Conservation (phyloP, 177 flowering plant species). For the Telopea speciosissima region DNA sequence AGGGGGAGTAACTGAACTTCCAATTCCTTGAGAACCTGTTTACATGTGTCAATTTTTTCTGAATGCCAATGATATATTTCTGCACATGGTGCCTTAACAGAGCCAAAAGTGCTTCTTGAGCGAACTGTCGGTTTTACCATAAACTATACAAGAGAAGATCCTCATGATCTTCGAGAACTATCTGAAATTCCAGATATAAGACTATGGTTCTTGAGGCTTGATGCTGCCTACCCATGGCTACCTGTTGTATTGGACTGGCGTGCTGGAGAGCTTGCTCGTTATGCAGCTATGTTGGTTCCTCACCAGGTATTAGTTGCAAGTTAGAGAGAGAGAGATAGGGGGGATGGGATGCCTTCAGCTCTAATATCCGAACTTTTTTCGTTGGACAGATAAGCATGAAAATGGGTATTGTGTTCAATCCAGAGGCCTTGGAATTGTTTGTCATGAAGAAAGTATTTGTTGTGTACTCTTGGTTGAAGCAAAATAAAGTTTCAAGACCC, state of each 20-base stretch:
- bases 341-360: neutral
- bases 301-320: constrained; percentile 60
- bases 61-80: too few species aligned
- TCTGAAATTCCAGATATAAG: constrained; percentile 80
- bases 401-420: constrained; percentile 84
- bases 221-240: constrained; percentile 80
- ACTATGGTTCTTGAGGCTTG: constrained; percentile 86
- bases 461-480: constrained; percentile 73
- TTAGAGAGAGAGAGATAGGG: too few species aligned
- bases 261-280: constrained; percentile 90
- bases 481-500: constrained; percentile 54
- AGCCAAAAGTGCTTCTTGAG: constrained; percentile 58
- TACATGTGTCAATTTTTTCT: too few species aligned
- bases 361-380: neutral
- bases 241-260: constrained; percentile 90
- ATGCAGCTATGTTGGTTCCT: constrained; percentile 90
- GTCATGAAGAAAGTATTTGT: constrained; percentile 71
- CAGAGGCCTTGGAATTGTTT: constrained; percentile 84
- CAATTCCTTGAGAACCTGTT: too few species aligned
- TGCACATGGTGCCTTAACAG: constrained; percentile 21
- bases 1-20: neutral
- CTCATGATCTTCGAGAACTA: constrained; percentile 60
- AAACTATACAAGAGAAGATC: constrained; percentile 64
- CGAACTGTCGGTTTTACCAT: constrained; percentile 72
- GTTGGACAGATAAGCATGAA: constrained; percentile 64